Evolutionary conservation across 2,329 filamentous ascomycete species (phyloP), one percentile per base, ranked within the genome.

Genomic region (Arthrobotrys conoides): DNA sequence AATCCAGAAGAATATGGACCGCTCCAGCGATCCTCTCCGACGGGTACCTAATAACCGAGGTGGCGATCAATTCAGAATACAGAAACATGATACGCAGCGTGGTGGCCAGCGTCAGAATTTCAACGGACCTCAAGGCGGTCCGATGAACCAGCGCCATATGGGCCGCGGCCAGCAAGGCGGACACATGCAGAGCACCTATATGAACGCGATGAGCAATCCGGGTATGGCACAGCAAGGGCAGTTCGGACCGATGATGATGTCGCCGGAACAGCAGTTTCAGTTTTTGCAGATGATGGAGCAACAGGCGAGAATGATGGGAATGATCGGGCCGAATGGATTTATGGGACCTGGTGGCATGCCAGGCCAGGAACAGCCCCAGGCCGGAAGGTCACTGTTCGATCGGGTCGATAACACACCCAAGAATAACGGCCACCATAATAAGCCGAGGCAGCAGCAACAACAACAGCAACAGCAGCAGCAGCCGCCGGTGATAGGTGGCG

Each of bases 261-360:
- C 85, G 85, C 86, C 89, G 84, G 86, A 92, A 85, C 88, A 93
- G 85, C 87, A 95, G 83, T 90, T 93, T 87, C 89, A 92, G 73
- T 87, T 93, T 68, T 91, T 92, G 86, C 88, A 90, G 49, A 89
- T 96, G 86, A 89, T 96, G 80, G 93, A 97, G 84, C 92, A 97
- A 83, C 93, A 97, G 83, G 93, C 92, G 63, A 90, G 91, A 77
- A 92, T 96, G 89, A 93, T 97, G 89, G 89, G 90, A 69, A 91
- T 94, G 82, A 87, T 93, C 82, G 82, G 85, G 9, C 81, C 82
- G 6, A 33, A 48, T 12, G 61, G 55, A 5, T 78, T 73, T 53
- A 79, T 70, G 69, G 70, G 51, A 44, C 70, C 68, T 9, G 59
- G 48, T 18, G 61, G 73, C 18, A 78, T 71, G 41, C 70, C 63